phyloP scores from a whole-genome alignment of 306 rosid species.

The Carpinus fangiana region DNA sequence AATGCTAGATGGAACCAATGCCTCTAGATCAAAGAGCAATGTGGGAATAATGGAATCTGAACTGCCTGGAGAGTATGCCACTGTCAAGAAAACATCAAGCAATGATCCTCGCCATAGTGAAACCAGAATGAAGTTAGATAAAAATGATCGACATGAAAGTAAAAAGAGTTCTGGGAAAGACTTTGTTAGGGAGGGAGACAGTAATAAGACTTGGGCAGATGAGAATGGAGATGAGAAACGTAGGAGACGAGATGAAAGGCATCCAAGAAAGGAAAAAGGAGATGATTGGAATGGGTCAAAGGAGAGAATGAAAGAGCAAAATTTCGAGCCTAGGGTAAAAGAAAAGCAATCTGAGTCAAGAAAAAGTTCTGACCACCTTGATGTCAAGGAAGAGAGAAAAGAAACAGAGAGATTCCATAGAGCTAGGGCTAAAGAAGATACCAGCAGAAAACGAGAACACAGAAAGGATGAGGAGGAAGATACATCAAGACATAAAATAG shows the following conservation, averaged over 20 bases:
- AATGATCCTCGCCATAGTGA: slow-evolving; percentile 48
- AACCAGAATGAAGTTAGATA: slow-evolving; percentile 48
- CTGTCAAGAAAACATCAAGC: slow-evolving; percentile 29
- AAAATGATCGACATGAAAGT: slow-evolving; percentile 43
- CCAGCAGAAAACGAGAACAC: slow-evolving; percentile 58
- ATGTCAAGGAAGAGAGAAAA: slow-evolving; percentile 62
- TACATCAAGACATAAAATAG: slow-evolving; percentile 60
- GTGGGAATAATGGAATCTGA: slow-evolving; percentile 41
- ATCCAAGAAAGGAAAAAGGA: slow-evolving; percentile 55
- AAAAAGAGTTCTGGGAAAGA: slow-evolving; percentile 50
- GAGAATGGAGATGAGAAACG: slow-evolving; percentile 58
- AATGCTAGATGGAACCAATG: slow-evolving; percentile 40
- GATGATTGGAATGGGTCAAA: slow-evolving; percentile 54
- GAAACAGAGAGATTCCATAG: slow-evolving; percentile 58
- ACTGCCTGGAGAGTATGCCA: slow-evolving; percentile 36
- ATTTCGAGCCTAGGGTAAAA: slow-evolving; percentile 47
- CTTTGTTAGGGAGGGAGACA: slow-evolving; percentile 47
- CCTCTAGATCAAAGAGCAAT: slow-evolving; percentile 38
- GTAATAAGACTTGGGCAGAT: slow-evolving; percentile 51
- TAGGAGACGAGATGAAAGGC: slow-evolving; percentile 61
- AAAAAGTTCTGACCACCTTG: slow-evolving; percentile 59
- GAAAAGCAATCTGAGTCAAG: slow-evolving; percentile 67
- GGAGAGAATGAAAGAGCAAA: slow-evolving; percentile 62
- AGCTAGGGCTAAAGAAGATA: slow-evolving; percentile 53
- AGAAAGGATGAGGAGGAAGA: slow-evolving; percentile 69